A percentile compares a stretch with the other conserved stretches of the same genome.
Conservation (phyloP, 2,329 filamentous ascomycete genomes). For the Fusarium concolor region DNA sequence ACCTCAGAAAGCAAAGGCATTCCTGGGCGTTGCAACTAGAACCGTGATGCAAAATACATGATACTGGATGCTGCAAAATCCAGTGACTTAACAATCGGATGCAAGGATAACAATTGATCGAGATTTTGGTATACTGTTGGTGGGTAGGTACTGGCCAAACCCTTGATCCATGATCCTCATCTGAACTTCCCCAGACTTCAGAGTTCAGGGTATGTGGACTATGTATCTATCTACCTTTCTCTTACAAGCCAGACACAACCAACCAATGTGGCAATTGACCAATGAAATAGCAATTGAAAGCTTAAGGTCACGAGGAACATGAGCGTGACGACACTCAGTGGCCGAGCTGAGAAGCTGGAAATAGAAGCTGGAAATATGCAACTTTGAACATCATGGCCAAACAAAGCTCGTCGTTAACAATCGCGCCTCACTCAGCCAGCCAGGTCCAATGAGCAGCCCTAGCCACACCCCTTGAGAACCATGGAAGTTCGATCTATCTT, state of each 20-base stretch:
- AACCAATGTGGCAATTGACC: neutral
- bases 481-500: slow-evolving; percentile 22
- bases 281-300: slow-evolving; percentile 4
- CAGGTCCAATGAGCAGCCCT: slow-evolving; percentile 7
- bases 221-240: neutral
- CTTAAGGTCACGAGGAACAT: slow-evolving; percentile 12
- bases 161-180: slow-evolving; percentile 9
- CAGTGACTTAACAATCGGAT: neutral
- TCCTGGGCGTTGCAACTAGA: neutral
- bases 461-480: slow-evolving; percentile 26
- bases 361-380: slow-evolving; percentile 18
- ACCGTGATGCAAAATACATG: neutral
- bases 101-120: neutral
- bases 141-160: neutral
- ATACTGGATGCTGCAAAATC: neutral
- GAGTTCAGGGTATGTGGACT: slow-evolving; percentile 9
- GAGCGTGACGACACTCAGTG: slow-evolving; percentile 8
- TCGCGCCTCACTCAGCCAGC: slow-evolving; percentile 18
- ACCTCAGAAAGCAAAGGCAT: slow-evolving; percentile 2
- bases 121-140: neutral
- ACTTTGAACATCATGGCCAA: slow-evolving; percentile 22
- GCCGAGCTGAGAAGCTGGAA: neutral
- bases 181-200: slow-evolving; percentile 7
- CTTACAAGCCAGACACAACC: neutral
- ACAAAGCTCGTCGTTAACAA: slow-evolving; percentile 8